Conservation (phyloP, 1,284 basidiomycete species). For the Anthracocystis panici-leucophaei region DNA sequence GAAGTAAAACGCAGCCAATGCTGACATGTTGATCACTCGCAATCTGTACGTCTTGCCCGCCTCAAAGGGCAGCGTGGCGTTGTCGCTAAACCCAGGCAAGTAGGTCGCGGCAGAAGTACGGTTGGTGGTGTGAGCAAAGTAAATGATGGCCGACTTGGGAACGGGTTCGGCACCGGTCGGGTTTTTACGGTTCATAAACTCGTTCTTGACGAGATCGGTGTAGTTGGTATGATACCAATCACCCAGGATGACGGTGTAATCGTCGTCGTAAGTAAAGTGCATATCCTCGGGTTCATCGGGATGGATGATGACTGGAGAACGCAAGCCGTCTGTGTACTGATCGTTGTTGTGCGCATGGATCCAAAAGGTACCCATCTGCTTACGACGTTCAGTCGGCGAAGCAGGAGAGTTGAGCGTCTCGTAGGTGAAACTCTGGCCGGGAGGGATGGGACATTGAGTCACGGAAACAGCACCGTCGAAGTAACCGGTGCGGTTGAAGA, state of each 20-base stretch:
- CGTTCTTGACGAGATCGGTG: slow-evolving; percentile 54
- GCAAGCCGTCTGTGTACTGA: slow-evolving; percentile 65
- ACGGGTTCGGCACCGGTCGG: slow-evolving; percentile 67
- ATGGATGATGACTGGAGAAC: slow-evolving; percentile 68
- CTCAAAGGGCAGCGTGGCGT: slow-evolving; percentile 78
- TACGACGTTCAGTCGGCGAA: slow-evolving; percentile 37
- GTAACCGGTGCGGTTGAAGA: slow-evolving; percentile 60
- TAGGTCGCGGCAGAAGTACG: slow-evolving; percentile 41
- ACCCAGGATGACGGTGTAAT: slow-evolving; percentile 84
- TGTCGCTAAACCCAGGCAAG: slow-evolving; percentile 75
- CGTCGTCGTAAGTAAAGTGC: slow-evolving; percentile 83
- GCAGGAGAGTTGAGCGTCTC: slow-evolving; percentile 50
- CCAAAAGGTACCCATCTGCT: slow-evolving; percentile 72
- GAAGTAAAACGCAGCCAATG: slow-evolving; percentile 60
- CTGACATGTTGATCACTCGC: slow-evolving; percentile 74
- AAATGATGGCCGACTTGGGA: slow-evolving; percentile 79
- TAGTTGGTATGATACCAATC: slow-evolving; percentile 76
- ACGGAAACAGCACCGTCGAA: slow-evolving; percentile 62
- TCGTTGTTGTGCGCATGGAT: slow-evolving; percentile 67
- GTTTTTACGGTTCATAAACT: slow-evolving; percentile 78
- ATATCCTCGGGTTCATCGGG: slow-evolving; percentile 53
- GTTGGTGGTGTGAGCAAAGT: slow-evolving; percentile 79
- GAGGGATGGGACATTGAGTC: slow-evolving; percentile 68
- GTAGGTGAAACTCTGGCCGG: slow-evolving; percentile 56
- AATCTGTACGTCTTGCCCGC: slow-evolving; percentile 73